Percentiles rank a stretch among this genome's conserved stretches.
Evolutionary conservation across 1,139 yeast species (phyloP).

Genomic region (Kurtzmaniella quercitrusa): DNA sequence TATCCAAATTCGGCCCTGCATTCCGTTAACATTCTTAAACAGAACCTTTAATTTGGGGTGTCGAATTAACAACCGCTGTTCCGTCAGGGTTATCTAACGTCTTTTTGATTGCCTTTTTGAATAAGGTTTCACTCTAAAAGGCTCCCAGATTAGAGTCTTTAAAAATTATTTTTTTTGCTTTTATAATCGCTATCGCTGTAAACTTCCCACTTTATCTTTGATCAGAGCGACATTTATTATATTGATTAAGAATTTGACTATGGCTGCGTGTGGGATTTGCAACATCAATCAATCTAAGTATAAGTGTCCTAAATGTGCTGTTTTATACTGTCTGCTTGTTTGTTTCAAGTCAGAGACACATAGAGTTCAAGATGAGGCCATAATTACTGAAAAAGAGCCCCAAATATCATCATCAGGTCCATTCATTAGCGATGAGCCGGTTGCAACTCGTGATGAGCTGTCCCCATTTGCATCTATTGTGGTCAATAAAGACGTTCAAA

Average conservation of each 20-base stretch:
- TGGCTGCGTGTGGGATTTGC: constrained; percentile 44
- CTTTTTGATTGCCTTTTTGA: no score
- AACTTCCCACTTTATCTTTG: no score
- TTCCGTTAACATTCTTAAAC: background rate
- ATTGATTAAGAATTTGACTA: no score
- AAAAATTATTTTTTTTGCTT: no score
- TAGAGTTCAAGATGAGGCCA: background rate
- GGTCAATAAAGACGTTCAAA: constrained; percentile 35
- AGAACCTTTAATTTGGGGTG: no score
- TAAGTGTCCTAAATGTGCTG: constrained; percentile 57
- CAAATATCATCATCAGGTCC: background rate
- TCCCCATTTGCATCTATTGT: background rate
- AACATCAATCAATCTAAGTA: constrained; percentile 40
- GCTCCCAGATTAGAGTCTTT: no score
- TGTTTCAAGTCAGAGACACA: constrained; percentile 46
- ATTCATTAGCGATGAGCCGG: background rate
- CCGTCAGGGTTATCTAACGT: no score
- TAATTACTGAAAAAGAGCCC: background rate
- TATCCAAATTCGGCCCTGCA: background rate
- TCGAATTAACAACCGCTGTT: no score
- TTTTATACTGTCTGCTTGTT: constrained; percentile 47
- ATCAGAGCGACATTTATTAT: no score
- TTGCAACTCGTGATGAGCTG: background rate
- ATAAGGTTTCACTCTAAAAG: no score
- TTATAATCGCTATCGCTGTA: no score